A percentile compares a stretch with the other conserved stretches of the same genome.
Evolutionary conservation across 2,329 filamentous ascomycete species (phyloP).

Genomic region (Leptographium radiaticola): DNA sequence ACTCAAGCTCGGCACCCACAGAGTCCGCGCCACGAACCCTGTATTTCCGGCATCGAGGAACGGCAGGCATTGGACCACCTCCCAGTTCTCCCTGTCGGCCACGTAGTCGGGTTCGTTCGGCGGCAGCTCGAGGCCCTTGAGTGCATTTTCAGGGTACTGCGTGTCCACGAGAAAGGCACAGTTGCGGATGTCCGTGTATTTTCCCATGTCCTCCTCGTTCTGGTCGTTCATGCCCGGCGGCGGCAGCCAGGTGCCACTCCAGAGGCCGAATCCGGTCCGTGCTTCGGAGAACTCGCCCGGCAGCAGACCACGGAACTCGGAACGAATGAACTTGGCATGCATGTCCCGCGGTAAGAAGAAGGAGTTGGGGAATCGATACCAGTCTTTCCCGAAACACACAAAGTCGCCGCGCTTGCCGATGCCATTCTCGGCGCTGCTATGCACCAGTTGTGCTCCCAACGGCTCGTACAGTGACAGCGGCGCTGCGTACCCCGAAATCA

Average conservation of each 20-base stretch:
- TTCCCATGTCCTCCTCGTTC: constrained; percentile 74
- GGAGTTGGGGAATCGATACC: constrained; percentile 93
- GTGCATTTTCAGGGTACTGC: constrained; percentile 49
- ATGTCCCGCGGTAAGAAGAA: constrained; percentile 79
- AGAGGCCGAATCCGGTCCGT: constrained; percentile 53
- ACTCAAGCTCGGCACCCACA: constrained; percentile 67
- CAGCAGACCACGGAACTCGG: constrained; percentile 76
- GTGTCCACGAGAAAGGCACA: constrained; percentile 86
- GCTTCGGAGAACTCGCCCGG: constrained; percentile 83
- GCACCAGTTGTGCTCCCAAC: constrained; percentile 38
- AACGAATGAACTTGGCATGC: constrained; percentile 79
- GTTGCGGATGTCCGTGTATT: constrained; percentile 66
- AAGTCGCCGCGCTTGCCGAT: constrained; percentile 47
- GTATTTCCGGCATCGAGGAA: constrained; percentile 76
- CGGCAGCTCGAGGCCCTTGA: constrained; percentile 28
- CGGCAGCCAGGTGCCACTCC: constrained; percentile 71
- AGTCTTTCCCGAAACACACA: constrained; percentile 90
- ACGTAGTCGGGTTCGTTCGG: constrained; percentile 70
- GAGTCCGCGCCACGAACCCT: constrained; percentile 55
- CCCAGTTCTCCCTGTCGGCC: constrained; percentile 62
- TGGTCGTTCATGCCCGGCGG: constrained; percentile 82
- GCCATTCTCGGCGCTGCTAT: constrained; percentile 16
- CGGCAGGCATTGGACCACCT: constrained; percentile 56
- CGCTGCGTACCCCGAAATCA: constrained; percentile 71
- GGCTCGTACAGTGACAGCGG: constrained; percentile 60